Conservation (phyloP, 2,329 filamentous ascomycete genomes). For the Fusarium concolor region DNA sequence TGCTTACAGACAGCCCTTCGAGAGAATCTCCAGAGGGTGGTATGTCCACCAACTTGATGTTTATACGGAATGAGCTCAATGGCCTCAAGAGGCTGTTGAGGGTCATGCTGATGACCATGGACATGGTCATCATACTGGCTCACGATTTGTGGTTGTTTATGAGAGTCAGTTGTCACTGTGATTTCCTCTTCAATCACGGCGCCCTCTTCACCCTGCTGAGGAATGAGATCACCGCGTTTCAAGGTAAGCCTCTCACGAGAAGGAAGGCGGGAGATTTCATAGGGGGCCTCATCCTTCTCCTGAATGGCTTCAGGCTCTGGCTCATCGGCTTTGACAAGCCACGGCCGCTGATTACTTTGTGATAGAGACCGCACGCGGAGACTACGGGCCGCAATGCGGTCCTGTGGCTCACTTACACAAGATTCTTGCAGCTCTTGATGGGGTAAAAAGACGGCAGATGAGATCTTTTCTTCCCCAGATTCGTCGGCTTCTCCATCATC, state of each 20-base stretch:
- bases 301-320: conserved; percentile 51
- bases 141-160: conserved; percentile 53
- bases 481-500: conserved; percentile 58
- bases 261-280: conserved; percentile 42
- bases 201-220: conserved; percentile 54
- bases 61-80: conserved; percentile 97
- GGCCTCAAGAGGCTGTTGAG: conserved; percentile 79
- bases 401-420: conserved; percentile 47
- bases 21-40: conserved; percentile 95
- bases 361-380: conserved; percentile 59
- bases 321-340: conserved; percentile 70
- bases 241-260: conserved; percentile 49
- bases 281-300: conserved; percentile 38
- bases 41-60: conserved; percentile 97
- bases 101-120: conserved; percentile 63
- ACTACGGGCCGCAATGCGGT: conserved; percentile 58
- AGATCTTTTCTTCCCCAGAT: conserved; percentile 86
- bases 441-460: conserved; percentile 85
- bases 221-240: conserved; percentile 48
- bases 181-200: conserved; percentile 56
- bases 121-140: conserved; percentile 61
- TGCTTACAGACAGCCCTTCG: conserved; percentile 96
- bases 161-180: conserved; percentile 51
- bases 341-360: conserved; percentile 58
- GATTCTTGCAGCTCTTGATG: conserved; percentile 69